Evolutionary conservation across 768 basidiomycete species (phyloP).

Genomic region (Galerina marginata): DNA sequence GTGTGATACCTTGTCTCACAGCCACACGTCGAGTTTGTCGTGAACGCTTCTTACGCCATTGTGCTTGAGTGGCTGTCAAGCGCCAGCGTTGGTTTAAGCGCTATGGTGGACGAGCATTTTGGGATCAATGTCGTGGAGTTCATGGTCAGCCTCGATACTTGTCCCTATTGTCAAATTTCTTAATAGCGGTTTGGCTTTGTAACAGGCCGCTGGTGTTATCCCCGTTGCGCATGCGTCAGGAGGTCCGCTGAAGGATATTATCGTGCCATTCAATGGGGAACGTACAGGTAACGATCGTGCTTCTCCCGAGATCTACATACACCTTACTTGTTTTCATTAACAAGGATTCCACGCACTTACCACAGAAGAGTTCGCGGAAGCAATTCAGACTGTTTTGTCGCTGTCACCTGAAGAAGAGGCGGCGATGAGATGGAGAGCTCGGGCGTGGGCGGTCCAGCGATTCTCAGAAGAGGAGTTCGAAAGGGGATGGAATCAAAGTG

Average conservation of each 20-base stretch:
- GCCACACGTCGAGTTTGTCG: constrained; percentile 75
- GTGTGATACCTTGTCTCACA: constrained; percentile 30
- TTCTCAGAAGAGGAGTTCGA: constrained; percentile 85
- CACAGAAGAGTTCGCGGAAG: constrained; percentile 66
- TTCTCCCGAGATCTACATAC: neutral
- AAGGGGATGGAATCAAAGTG: constrained; percentile 71
- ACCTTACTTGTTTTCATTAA: neutral
- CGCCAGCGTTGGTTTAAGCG: constrained; percentile 87
- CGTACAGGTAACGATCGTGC: constrained; percentile 58
- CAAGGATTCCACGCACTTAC: constrained; percentile 82
- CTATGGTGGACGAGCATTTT: constrained; percentile 99
- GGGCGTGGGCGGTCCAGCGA: constrained; percentile 70
- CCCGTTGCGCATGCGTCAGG: constrained; percentile 93
- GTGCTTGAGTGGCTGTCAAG: constrained; percentile 74
- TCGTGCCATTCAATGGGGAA: constrained; percentile 76
- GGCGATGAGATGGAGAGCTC: constrained; percentile 71
- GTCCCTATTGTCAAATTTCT: neutral
- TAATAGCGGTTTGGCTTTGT: neutral
- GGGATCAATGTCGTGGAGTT: constrained; percentile 98
- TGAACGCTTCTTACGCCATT: constrained; percentile 81
- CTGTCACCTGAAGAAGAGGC: constrained; percentile 58
- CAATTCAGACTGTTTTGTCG: constrained; percentile 66
- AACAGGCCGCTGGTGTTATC: constrained; percentile 92
- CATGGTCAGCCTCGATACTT: constrained; percentile 66
- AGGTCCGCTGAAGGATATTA: constrained; percentile 90